Base-by-base conservation (phyloP, 2,329 filamentous ascomycete genomes). In the Neurospora sp. region DNA sequence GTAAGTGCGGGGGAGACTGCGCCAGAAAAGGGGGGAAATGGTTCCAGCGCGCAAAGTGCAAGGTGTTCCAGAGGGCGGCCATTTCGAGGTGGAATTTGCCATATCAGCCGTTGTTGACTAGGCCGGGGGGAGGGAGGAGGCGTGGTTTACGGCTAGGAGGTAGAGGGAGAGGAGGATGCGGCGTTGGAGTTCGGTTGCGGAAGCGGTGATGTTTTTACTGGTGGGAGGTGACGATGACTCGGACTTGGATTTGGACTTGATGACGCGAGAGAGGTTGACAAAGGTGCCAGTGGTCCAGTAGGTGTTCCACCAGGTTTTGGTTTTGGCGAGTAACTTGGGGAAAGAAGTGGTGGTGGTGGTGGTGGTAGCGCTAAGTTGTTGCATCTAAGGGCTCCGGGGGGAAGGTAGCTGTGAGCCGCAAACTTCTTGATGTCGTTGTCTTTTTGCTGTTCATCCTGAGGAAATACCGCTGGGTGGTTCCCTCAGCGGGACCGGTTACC, bases 51-150 rank as follows among this genome's bases (percentile, higher is more conserved):
- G 23, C 23, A 0, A 85, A 86, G 66, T 85, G 85, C 13, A 81
- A 78, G 0, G 81, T 77, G 73, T 87, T 84, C 85, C 85, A 87
- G 69, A 86, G 79, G 28, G 81, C 77, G 19, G 1, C 19, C 85
- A 87, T 86, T 71, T 87, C 85, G 67, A 86, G 76, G 78, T 82
- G 85, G 72, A 86, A 86, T 69, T 87, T 87, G 15, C 85, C 85
- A 71, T 85, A 85, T 84, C 85, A 87, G 23, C 84, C 82, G 74
- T 87, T 85, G 73, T 86, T 86, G 11, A 84, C 82, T 7, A 86
- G 78, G 7, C 84, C 84, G 62, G 75, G 0, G 83, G 82, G 70
- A 82, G 80, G 62, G 78, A 78, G 1, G 84, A 84, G 28, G 84
- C 84, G 7, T 81, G 82, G 73, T 87, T 86, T 8, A 87, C 81